Conservation (phyloP, 352 stramenopile genomes). For the Phytopythium cucurbitacearum region DNA sequence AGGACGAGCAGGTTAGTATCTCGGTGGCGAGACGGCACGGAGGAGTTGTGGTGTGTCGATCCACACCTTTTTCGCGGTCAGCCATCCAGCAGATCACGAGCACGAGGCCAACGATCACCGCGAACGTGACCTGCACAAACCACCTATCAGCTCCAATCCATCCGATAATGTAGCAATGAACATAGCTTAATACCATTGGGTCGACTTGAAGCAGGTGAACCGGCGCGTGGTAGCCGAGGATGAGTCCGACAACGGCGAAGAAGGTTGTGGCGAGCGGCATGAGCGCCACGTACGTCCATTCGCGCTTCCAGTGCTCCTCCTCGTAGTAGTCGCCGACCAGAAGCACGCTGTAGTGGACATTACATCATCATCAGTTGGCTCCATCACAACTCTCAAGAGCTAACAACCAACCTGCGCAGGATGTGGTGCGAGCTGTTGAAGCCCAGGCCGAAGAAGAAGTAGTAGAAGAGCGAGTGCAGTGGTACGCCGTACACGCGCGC, state of each 20-base stretch:
- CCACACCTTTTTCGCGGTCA: conserved; percentile 48
- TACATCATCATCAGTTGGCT: conserved; percentile 1
- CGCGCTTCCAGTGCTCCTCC: conserved; percentile 47
- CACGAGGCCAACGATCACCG: conserved; percentile 40
- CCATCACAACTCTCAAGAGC: not conserved
- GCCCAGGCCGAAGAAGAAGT: conserved; percentile 57
- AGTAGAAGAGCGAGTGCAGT: conserved; percentile 58
- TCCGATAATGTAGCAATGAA: not conserved
- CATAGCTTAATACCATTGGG: conserved; percentile 19
- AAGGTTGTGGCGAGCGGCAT: conserved; percentile 45
- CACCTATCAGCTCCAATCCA: not conserved
- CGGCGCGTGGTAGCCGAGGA: conserved; percentile 63
- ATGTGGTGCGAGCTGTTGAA: conserved; percentile 50
- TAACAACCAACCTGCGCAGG: conserved; percentile 40
- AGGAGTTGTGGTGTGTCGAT: not conserved
- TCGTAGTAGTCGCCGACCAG: conserved; percentile 63
- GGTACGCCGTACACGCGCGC: conserved; percentile 64
- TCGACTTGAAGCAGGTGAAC: conserved; percentile 53
- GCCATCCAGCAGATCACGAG: conserved; percentile 67
- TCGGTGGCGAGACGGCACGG: not conserved
- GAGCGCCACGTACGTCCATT: conserved; percentile 61
- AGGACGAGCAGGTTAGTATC: conserved; percentile 5
- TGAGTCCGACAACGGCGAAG: conserved; percentile 50
- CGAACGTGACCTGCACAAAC: conserved; percentile 41
- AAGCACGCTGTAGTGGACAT: conserved; percentile 27